Evolutionary conservation across 1,139 yeast genomes (phyloP).

Genomic region (Yamadazyma epiphylla): DNA sequence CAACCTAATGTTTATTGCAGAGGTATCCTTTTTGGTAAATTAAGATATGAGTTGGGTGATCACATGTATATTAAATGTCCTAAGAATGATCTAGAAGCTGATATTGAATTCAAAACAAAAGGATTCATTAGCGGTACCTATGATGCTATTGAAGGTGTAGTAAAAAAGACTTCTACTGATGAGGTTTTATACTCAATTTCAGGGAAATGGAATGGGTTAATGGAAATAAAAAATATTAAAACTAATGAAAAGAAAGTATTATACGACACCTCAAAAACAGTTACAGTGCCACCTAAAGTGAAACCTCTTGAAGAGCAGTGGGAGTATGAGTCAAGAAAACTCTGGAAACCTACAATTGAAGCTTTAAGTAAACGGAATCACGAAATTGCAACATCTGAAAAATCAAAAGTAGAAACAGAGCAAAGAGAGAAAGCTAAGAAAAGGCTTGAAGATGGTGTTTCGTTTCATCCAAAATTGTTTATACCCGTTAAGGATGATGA

Average conservation of each 20-base stretch:
- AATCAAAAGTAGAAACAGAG: constrained; percentile 75
- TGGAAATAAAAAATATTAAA: constrained; percentile 59
- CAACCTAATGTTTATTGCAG: constrained; percentile 98
- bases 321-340: constrained; percentile 70
- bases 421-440: constrained; percentile 74
- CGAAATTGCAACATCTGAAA: constrained; percentile 79
- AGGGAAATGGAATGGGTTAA: constrained; percentile 93
- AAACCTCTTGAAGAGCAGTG: constrained; percentile 80
- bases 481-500: constrained; percentile 2
- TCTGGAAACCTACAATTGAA: constrained; percentile 79
- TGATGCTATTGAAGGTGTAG: constrained; percentile 78
- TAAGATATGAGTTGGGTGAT: constrained; percentile 90
- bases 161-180: constrained; percentile 51
- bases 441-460: constrained; percentile 73
- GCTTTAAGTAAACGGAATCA: constrained; percentile 80
- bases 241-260: constrained; percentile 50
- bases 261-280: constrained; percentile 59
- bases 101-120: constrained; percentile 90
- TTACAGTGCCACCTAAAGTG: constrained; percentile 59
- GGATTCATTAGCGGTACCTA: constrained; percentile 92
- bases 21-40: constrained; percentile 85
- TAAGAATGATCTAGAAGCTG: constrained; percentile 59
- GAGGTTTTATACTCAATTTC: constrained; percentile 61
- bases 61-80: constrained; percentile 74
- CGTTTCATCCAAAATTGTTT: constrained; percentile 78